Evolutionary conservation across 164 flowering plant species (phyloP), one percentile per base, ranked within the genome.

Genomic region (Aristolochia fimbriata): DNA sequence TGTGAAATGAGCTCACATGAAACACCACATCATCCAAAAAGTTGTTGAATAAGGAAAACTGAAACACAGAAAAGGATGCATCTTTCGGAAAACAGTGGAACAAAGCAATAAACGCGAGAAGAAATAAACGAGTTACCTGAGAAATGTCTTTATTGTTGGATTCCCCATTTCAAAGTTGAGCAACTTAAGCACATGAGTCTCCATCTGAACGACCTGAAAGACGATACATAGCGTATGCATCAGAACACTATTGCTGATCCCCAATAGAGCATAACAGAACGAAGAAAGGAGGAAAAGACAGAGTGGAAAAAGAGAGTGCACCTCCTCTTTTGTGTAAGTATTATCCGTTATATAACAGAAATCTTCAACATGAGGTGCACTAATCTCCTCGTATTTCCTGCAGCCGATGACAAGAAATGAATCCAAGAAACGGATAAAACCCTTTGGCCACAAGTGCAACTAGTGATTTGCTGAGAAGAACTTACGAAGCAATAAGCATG

Each of bases 351-450:
- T 88, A 62, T 80, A 83, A 62, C 89, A 83, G 60, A 91, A 87
- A 31, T 85, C 91, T 46, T 83, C 93, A 30, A 87, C 89, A 62
- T 81, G 77, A 27, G 95, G 96, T 56, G 97, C 93, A 50, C 66
- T 82, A 60, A 86, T 91, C 69, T 94, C 99, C 67, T 94, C 99
- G 60, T 88, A 88, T 65, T 94, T 94, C 37, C 98, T 93, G 68
- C 31, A 68, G 30, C 21, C 51, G 24, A 3, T 13, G 4, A n/a
- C 25, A 50, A 16, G 1, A 21, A 51, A 58, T 8, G 17, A 56
- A 24, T 16, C 10, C 2, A 11, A 53, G 7, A 51, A 37, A 16
- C 15, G 58, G 7, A 23, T 7, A 17, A n/a, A 48, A 27, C 14
- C 16, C 33, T 31, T 27, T 24, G 62, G 58, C 17, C 13, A 2